Conservation (phyloP, 805 yeast species). For the Candida schatavii region DNA sequence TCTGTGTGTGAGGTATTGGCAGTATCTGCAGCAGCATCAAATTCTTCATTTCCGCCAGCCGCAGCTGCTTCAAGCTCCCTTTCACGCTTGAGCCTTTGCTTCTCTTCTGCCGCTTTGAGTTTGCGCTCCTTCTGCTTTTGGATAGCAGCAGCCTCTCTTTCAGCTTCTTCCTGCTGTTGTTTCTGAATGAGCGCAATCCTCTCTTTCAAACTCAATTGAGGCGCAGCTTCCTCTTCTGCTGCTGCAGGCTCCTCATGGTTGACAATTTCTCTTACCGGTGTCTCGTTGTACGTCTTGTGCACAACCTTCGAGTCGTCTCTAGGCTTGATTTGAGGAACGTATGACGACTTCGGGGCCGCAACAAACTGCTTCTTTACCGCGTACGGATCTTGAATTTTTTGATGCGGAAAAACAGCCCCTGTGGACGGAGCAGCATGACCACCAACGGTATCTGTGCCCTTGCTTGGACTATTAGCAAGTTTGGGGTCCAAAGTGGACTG, state of each 20-base stretch:
- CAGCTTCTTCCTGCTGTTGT: conserved; percentile 77
- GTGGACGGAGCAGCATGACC: conserved; percentile 27
- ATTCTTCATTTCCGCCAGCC: conserved; percentile 3
- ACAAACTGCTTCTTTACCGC: conserved; percentile 52
- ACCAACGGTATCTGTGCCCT: conserved; percentile 30
- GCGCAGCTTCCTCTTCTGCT: conserved; percentile 53
- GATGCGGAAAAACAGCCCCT: conserved; percentile 22
- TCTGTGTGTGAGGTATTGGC: not conserved
- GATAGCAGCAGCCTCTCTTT: conserved; percentile 59
- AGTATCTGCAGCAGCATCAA: not conserved
- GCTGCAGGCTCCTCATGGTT: conserved; percentile 22
- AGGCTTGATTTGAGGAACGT: conserved; percentile 49
- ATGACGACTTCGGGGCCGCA: conserved; percentile 58
- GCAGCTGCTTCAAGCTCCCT: conserved; percentile 16
- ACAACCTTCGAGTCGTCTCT: conserved; percentile 35
- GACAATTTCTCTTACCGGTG: conserved; percentile 18
- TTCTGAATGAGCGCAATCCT: conserved; percentile 82
- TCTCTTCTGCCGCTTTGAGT: conserved; percentile 23
- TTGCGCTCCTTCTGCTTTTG: conserved; percentile 53
- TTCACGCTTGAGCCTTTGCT: conserved; percentile 19
- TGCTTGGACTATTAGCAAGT: not conserved
- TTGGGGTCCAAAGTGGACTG: not conserved
- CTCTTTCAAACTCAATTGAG: conserved; percentile 80
- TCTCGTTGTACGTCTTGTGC: conserved; percentile 19
- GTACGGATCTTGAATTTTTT: conserved; percentile 42